Conservation (phyloP, 2,329 filamentous ascomycete genomes). For the Pyrenochaeta sp. region DNA sequence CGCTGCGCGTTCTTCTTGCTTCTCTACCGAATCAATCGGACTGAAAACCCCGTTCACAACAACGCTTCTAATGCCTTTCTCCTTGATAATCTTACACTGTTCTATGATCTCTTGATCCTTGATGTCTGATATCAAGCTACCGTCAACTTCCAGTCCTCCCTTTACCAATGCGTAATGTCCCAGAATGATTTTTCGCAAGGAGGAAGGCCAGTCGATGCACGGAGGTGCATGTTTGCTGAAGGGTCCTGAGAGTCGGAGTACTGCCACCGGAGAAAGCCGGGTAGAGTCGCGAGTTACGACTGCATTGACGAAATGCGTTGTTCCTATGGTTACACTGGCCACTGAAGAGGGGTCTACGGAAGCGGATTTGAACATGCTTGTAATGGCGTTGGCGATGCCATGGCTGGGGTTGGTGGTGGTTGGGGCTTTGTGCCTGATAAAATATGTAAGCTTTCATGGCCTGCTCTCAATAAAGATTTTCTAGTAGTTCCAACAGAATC, state of each 20-base stretch:
- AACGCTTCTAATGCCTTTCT: constrained; percentile 56
- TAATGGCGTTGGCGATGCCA: constrained; percentile 48
- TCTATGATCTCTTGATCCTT: constrained; percentile 56
- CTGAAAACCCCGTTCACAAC: constrained; percentile 67
- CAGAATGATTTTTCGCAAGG: constrained; percentile 56
- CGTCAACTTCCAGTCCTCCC: constrained; percentile 61
- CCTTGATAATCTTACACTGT: constrained; percentile 55
- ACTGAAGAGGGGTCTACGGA: constrained; percentile 43
- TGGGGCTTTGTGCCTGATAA: constrained; percentile 48
- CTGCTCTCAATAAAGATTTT: not conserved
- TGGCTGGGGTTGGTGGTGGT: constrained; percentile 49
- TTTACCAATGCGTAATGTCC: constrained; percentile 57
- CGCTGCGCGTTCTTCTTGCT: constrained; percentile 62
- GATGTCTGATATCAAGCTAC: constrained; percentile 55
- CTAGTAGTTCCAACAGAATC: too few species aligned
- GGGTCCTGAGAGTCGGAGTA: constrained; percentile 59
- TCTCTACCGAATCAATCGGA: constrained; percentile 63
- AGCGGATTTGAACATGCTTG: constrained; percentile 45
- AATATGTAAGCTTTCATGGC: not conserved
- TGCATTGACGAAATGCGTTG: constrained; percentile 63
- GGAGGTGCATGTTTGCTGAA: constrained; percentile 61
- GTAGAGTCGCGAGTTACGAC: constrained; percentile 60
- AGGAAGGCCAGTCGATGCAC: constrained; percentile 59
- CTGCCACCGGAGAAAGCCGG: constrained; percentile 61
- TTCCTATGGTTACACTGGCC: constrained; percentile 60